Base-by-base conservation (phyloP, 2,329 filamentous ascomycete species). In the Dothideomycetes sp. region DNA sequence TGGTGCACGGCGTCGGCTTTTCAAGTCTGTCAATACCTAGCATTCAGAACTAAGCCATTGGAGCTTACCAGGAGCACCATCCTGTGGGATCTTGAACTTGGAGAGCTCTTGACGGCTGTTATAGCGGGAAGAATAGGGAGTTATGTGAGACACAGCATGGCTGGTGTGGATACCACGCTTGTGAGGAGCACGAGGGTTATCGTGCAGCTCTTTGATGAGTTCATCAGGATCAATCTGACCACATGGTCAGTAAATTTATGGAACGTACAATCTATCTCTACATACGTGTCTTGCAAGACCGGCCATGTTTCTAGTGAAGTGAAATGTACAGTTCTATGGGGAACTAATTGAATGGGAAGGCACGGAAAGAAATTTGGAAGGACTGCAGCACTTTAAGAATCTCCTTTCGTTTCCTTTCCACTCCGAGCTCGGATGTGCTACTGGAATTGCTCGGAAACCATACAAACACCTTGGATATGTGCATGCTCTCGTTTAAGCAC, bases 1-100 rank as follows among this genome's bases (percentile, higher is more conserved):
- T 81, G 75, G 49, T 80, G 75, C 1, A 80, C 79, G 0, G 74
- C 70, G 47, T 81, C 76, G 8, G 73, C 70, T 27, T 7, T 7
- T 27, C 12, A 12, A 7, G 22, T n/a, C n/a, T n/a, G 12, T 27
- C 12, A 27, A 12, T 12, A 27, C 12, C 22, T 7, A 27, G 7
- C 22, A 7, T 12, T 27, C 22, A 27, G n/a, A 27, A 27, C 12
- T 27, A 12, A 12, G 22, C 7, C 7, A 7, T 7, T 27, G 12
- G 12, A 7, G 22, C 22, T 27, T 27, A 27, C 22, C 22, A 0
- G 73, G 72, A 11, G 73, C 71, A 3, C 75, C 74, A 33, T 76
- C 60, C 2, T 68, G 53, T 0, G 75, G 73, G 14, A 80, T 71
- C 38, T 59, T 63, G 57, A 74, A 79, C 47, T 79, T 79, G 5